Evolutionary conservation across 225 moss, liverwort and hornwort species (phyloP), one percentile per base, ranked within the genome.

Genomic region (Bryum argenteum): DNA sequence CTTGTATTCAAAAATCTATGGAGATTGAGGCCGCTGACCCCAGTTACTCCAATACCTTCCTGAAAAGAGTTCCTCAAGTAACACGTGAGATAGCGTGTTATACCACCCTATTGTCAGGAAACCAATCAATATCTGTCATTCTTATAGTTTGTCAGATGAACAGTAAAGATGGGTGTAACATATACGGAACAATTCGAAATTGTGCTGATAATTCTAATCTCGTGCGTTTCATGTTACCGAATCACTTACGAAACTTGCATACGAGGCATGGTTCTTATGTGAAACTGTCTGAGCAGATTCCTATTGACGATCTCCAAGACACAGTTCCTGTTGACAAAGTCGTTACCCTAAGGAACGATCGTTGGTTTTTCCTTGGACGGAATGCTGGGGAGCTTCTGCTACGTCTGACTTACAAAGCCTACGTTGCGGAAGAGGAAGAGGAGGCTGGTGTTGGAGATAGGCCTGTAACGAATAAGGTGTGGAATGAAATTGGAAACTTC

Each of bases 381-480:
- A 85, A 85, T 79, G 94, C 91, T 19, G 98, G 98, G 40, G 91
- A 94, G 81, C 69, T 94, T 22, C 11, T 83, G 28, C 45, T 98
- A 26, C 89, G 94, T 67, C 65, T 98, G 24, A 98, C 98, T 9
- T 98, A 92, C 78, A 98, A 92, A 74, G 92, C 94, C 7, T 98
- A 98, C 66, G 87, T 98, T 58, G 94, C 91, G 26, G 97, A 98
- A 22, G 98, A 98, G 58, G 91, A 91, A 43, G 91, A 91, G 54
- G 91, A 87, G 58, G 73, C 80, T 54, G 88, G 87, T 72, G 54
- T 68, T 54, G 91, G 77, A 33, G 97, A 91, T 58, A 87, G 68
- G 43, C 87, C 84, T 69, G 75, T 84, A 20, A 82, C 84, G 57
- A 87, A 84, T 71, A 87, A 84, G 79, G 79, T 87, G 41, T 84